Base-by-base conservation (phyloP, 176 grass and related monocot species). In the Aegilops tauschii region DNA sequence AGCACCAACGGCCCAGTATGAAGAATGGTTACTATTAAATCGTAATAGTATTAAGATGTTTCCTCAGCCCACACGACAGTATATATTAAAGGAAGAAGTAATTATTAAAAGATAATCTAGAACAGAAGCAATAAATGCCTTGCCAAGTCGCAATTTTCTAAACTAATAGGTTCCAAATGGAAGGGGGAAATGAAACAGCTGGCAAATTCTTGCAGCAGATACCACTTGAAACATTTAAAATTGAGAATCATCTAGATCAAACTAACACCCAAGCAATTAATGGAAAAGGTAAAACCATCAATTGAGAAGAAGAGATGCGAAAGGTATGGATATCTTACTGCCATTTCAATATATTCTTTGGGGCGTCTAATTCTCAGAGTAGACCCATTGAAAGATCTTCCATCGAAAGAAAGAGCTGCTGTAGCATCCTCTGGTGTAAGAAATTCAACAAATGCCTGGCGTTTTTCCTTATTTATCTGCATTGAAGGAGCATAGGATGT, bases 361-460 rank as follows among this genome's bases (percentile, higher is more conserved):
- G 97, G 94, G 36, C 97, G 92, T 80, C 87, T 96, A 87, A 99
- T 90, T 86, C 91, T 99, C 83, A 99, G 88, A 83, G 82, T 35
- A 87, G 89, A 90, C 52, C 92, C 97, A 82, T 83, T 68, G 9
- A 99, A 88, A 76, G 75, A 84, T 61, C 83, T 90, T 81, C 97
- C 94, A 79, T 99, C 92, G 81, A 94, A 99, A 85, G 94, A 94
- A 86, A 99, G 89, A 85, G 97, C 92, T 78, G 82, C 80, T 56
- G 97, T 99, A 80, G 97, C 94, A 90, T 97, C 94, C 81, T 97
- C 87, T 76, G 94, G 97, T 85, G 97, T 97, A 85, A 99, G 90
- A 93, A 99, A 99, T 91, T 99, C 97, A 70, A 96, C 89, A 78
- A 99, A 76, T 31, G 94, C 97, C 40, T 99, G 97, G 39, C 58